Evolutionary conservation across 345 rosid species (phyloP).

Genomic region (Durio zibethinus): DNA sequence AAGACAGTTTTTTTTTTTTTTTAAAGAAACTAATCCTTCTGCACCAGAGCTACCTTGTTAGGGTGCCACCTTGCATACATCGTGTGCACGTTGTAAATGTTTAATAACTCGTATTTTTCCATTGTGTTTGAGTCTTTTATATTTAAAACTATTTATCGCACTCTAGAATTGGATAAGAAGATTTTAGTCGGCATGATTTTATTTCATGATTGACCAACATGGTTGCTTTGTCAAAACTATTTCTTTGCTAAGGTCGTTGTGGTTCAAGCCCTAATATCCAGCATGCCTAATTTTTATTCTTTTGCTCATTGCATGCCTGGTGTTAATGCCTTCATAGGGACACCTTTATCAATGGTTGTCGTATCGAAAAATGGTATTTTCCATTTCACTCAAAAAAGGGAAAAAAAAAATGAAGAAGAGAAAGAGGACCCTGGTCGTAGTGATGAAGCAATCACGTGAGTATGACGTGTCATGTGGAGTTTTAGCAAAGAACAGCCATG

Average conservation of each 20-base stretch:
- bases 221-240: neutral
- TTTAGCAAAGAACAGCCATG: neutral
- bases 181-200: neutral
- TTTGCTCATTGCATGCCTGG: no score
- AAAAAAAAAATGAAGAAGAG: neutral
- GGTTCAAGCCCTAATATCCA: neutral
- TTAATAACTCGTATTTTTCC: conserved; percentile 20
- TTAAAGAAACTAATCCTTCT: conserved; percentile 1
- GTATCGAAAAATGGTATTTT: neutral
- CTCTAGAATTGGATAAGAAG: conserved; percentile 13
- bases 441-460: conserved; percentile 32
- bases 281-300: neutral
- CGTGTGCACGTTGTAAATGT: conserved; percentile 32
- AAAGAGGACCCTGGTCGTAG: conserved; percentile 8
- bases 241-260: neutral
- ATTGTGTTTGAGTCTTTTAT: neutral
- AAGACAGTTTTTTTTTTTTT: conserved; percentile 6
- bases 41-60: neutral
- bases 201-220: neutral
- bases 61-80: conserved; percentile 19
- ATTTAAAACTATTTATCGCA: conserved; percentile 5
- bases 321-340: no score
- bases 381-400: neutral
- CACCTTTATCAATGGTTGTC: no score
- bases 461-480: conserved; percentile 18